A percentile compares a stretch with the other conserved stretches of the same genome.
These are phyloP conservation scores for Calonectria crousiana DNA, from an alignment of 2,329 filamentous ascomycete species.

Conservation along the genomic window DNA sequence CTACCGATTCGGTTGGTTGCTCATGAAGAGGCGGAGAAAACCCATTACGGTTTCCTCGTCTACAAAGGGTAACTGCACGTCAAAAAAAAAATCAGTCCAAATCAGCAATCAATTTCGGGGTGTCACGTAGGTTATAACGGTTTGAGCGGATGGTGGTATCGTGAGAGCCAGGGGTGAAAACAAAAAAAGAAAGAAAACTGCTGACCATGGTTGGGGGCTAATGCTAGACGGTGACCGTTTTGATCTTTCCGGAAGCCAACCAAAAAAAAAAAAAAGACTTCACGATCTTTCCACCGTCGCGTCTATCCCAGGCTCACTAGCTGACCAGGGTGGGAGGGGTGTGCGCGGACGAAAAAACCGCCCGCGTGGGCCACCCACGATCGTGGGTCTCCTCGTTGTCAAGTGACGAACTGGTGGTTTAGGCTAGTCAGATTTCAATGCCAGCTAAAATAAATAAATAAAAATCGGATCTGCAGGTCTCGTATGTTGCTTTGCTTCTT, in stretches of 20 bases:
- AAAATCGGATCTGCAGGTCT: background rate
- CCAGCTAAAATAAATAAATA: background rate
- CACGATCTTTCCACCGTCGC: conserved; percentile 34
- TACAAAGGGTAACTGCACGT: background rate
- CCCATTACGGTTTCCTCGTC: background rate
- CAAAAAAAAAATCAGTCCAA: background rate
- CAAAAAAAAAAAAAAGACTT: conserved; percentile 16
- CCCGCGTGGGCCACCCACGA: conserved; percentile 16
- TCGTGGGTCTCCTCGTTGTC: conserved; percentile 15
- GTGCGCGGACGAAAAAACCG: conserved; percentile 19
- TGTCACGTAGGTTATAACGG: background rate
- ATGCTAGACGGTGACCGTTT: conserved; percentile 22
- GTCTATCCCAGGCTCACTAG: conserved; percentile 20
- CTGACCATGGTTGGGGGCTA: background rate
- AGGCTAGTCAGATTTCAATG: background rate
- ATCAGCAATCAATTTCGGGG: background rate
- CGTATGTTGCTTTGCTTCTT: background rate
- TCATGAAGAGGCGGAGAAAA: background rate
- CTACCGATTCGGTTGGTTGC: background rate
- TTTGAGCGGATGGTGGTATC: background rate
- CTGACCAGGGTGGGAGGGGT: conserved; percentile 14
- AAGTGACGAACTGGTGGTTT: conserved; percentile 19
- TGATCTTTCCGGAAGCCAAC: background rate
- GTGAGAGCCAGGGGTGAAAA: background rate
- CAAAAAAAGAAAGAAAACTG: background rate